phyloP scores from a whole-genome alignment of 2,329 filamentous ascomycete genomes.

The Alternaria rosae region DNA sequence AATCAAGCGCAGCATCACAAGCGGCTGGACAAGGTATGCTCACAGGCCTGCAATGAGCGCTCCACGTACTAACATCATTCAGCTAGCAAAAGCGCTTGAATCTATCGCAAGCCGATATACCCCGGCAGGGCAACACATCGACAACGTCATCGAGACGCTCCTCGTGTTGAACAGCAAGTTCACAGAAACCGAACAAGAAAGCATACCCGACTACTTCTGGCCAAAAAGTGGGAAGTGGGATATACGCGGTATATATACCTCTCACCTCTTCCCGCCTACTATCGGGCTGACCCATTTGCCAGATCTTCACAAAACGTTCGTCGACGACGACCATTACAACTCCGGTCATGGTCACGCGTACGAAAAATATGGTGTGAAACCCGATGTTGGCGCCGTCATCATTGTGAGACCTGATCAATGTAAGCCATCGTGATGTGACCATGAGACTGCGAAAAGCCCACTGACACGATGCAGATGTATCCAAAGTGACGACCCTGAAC shows the following conservation, averaged over 20 bases:
- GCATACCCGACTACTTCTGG: slow-evolving; percentile 65
- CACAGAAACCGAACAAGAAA: slow-evolving; percentile 57
- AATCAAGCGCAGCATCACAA: slow-evolving; percentile 24
- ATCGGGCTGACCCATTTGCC: not conserved
- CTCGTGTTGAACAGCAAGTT: slow-evolving; percentile 62
- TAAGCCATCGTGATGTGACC: not conserved
- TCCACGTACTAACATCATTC: not conserved
- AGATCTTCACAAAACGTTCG: slow-evolving; percentile 67
- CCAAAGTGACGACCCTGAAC: slow-evolving; percentile 33
- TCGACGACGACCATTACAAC: slow-evolving; percentile 66
- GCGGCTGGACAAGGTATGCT: slow-evolving; percentile 51
- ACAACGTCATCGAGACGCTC: slow-evolving; percentile 65
- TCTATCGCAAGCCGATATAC: slow-evolving; percentile 55
- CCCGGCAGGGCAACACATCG: slow-evolving; percentile 52
- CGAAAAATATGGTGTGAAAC: slow-evolving; percentile 61
- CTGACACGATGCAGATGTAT: slow-evolving; percentile 35
- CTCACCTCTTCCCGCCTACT: not conserved
- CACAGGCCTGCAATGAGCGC: not conserved
- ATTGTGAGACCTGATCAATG: slow-evolving; percentile 67
- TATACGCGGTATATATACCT: slow-evolving; percentile 57
- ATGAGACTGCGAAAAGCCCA: not conserved
- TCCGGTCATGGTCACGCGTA: slow-evolving; percentile 66
- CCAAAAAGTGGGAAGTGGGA: slow-evolving; percentile 64
- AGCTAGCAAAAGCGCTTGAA: slow-evolving; percentile 33
- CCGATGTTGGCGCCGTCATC: slow-evolving; percentile 48